Percentiles rank a stretch among this genome's conserved stretches.
These are phyloP conservation scores for Bipolaris oryzae DNA, from an alignment of 2,329 filamentous ascomycete genomes.

Conservation along the genomic window DNA sequence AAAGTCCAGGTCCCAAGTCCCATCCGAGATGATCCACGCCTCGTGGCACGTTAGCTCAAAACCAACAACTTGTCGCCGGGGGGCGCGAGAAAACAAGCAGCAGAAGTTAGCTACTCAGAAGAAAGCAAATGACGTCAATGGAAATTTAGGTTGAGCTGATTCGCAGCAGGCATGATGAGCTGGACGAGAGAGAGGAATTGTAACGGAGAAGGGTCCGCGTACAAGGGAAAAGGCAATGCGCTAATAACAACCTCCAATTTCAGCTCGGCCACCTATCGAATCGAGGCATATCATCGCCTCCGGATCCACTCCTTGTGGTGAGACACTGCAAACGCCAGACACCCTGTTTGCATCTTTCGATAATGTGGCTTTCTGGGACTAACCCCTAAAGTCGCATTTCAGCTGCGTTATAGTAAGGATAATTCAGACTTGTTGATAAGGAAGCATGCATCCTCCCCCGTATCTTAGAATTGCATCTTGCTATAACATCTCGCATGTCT, in stretches of 20 bases:
- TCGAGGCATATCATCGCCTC: conserved; percentile 34
- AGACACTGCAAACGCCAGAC: conserved; percentile 1
- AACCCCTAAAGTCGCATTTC: background rate
- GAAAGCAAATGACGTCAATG: conserved; percentile 16
- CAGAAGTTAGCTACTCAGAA: conserved; percentile 23
- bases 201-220: conserved; percentile 36
- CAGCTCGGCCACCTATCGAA: conserved; percentile 45
- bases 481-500: background rate
- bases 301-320: conserved; percentile 15
- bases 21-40: conserved; percentile 41
- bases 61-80: conserved; percentile 16
- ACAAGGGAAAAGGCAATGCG: conserved; percentile 34
- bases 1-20: conserved; percentile 41
- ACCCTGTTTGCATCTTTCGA: background rate
- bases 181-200: conserved; percentile 23
- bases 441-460: background rate
- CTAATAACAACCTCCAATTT: conserved; percentile 44
- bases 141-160: conserved; percentile 13
- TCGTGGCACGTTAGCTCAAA: conserved; percentile 42
- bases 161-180: conserved; percentile 30
- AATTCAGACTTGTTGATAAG: background rate
- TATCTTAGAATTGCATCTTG: background rate
- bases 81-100: conserved; percentile 12
- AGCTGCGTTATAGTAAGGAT: background rate
- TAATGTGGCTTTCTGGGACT: background rate